phyloP scores from a whole-genome alignment of 176 grass and related monocot genomes.

The Avena sativa region DNA sequence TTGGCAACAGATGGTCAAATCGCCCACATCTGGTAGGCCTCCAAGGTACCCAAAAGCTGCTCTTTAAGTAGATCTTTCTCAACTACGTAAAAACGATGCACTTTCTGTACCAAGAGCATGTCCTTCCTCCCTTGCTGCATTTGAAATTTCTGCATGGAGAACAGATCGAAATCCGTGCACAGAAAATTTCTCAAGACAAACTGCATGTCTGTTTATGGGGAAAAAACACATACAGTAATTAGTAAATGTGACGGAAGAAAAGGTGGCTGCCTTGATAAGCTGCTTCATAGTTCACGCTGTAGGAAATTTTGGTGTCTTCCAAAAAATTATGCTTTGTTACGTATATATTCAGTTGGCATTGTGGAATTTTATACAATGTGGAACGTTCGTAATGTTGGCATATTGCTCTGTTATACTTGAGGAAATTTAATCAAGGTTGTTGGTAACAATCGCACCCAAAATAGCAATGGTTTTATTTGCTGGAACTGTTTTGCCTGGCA shows the following conservation, averaged over 20 bases:
- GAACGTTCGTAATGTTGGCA: too few species aligned
- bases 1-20: too few species aligned
- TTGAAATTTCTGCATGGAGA: conserved; percentile 55
- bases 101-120: conserved; percentile 70
- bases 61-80: conserved; percentile 82
- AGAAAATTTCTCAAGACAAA: neutral
- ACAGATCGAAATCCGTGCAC: neutral
- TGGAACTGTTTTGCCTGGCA: too few species aligned
- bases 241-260: neutral
- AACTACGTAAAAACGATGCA: conserved; percentile 71
- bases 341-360: too few species aligned
- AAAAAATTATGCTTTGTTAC: too few species aligned
- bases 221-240: neutral
- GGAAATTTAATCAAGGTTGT: too few species aligned
- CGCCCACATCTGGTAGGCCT: neutral
- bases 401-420: too few species aligned
- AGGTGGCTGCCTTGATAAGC: neutral
- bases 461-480: too few species aligned
- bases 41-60: conserved; percentile 76
- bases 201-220: neutral
- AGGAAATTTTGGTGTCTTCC: too few species aligned
- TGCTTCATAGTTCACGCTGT: too few species aligned
- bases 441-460: too few species aligned
- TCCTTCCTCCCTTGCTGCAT: conserved; percentile 59
- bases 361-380: too few species aligned